These are phyloP conservation scores for Gautieria morchelliformis DNA, from an alignment of 768 basidiomycete genomes.

Conservation along the genomic window DNA sequence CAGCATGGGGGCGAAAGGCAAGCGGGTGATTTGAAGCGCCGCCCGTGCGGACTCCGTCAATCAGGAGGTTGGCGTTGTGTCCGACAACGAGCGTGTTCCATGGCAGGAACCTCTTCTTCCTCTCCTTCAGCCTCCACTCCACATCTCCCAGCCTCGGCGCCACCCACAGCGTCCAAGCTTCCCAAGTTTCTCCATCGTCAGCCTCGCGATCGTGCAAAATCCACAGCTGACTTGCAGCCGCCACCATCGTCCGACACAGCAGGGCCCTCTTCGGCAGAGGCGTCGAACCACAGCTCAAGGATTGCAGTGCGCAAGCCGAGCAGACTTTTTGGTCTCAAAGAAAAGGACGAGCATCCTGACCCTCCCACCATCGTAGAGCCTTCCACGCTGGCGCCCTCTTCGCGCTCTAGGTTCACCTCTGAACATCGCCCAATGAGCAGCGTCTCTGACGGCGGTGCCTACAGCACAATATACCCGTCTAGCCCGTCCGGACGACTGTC, in stretches of 20 bases:
- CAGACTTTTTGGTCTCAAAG: slow-evolving; percentile 28
- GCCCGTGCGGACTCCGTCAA: background rate
- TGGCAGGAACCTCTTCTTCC: background rate
- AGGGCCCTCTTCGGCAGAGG: slow-evolving; percentile 12
- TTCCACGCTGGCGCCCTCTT: slow-evolving; percentile 39
- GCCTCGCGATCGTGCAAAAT: slow-evolving; percentile 50
- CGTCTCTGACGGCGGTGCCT: slow-evolving; percentile 33
- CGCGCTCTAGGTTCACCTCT: slow-evolving; percentile 30
- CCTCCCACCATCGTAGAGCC: slow-evolving; percentile 63
- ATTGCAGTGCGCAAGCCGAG: slow-evolving; percentile 12
- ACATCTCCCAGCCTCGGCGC: background rate
- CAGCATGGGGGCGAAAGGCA: background rate
- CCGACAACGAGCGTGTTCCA: background rate
- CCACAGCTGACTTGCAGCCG: slow-evolving; percentile 27
- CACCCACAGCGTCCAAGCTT: slow-evolving; percentile 41
- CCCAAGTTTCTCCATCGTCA: slow-evolving; percentile 63
- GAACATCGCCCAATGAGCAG: slow-evolving; percentile 39
- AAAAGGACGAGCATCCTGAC: slow-evolving; percentile 32
- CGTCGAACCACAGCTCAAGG: background rate
- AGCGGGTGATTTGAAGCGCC: background rate
- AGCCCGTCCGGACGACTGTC: slow-evolving; percentile 43
- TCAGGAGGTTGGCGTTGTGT: background rate
- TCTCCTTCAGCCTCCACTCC: background rate
- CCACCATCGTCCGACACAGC: slow-evolving; percentile 18
- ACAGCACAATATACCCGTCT: slow-evolving; percentile 28